Percentiles rank a stretch among this genome's conserved stretches.
phyloP scores from a whole-genome alignment of 345 rosid species.

The Sisymbrium altissimum region DNA sequence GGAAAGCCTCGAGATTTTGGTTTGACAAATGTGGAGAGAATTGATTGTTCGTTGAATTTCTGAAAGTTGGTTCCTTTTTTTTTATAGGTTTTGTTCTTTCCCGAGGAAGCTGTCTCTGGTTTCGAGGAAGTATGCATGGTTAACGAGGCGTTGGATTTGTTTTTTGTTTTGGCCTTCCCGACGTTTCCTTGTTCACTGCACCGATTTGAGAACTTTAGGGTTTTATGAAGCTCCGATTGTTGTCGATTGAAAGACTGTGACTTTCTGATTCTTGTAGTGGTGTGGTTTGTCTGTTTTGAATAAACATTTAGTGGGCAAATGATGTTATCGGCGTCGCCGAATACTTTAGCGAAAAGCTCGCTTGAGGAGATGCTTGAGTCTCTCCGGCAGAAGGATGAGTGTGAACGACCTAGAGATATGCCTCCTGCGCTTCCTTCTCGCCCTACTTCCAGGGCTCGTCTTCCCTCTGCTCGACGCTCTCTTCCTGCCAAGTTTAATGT shows the following conservation, averaged over 20 bases:
- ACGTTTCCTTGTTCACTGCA: slow-evolving; percentile 14
- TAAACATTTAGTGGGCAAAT: too few relatives aligned
- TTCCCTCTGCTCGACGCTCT: slow-evolving; percentile 73
- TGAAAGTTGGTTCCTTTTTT: background rate
- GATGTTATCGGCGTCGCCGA: slow-evolving; percentile 84
- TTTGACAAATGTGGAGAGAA: slow-evolving; percentile 10
- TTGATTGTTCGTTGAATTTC: slow-evolving; percentile 17
- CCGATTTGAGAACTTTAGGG: slow-evolving; percentile 28
- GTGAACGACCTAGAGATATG: slow-evolving; percentile 64
- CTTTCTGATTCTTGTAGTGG: slow-evolving; percentile 6
- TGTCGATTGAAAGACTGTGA: slow-evolving; percentile 11
- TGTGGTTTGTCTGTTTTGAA: too few relatives aligned
- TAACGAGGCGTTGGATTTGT: slow-evolving; percentile 17
- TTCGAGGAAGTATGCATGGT: slow-evolving; percentile 29
- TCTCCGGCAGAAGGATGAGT: slow-evolving; percentile 64
- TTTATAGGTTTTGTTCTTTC: background rate
- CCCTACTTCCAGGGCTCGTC: slow-evolving; percentile 76
- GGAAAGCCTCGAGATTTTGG: slow-evolving; percentile 28
- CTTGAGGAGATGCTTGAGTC: slow-evolving; percentile 95
- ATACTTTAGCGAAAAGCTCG: slow-evolving; percentile 67
- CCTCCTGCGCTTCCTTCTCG: slow-evolving; percentile 94
- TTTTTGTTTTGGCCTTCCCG: background rate
- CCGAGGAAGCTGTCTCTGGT: slow-evolving; percentile 23
- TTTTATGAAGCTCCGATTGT: slow-evolving; percentile 32
- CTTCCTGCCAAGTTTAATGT: slow-evolving; percentile 57